Percentiles rank a stretch among this genome's conserved stretches.
Conservation (phyloP, 345 rosid genomes). For the Euphorbia peplus region DNA sequence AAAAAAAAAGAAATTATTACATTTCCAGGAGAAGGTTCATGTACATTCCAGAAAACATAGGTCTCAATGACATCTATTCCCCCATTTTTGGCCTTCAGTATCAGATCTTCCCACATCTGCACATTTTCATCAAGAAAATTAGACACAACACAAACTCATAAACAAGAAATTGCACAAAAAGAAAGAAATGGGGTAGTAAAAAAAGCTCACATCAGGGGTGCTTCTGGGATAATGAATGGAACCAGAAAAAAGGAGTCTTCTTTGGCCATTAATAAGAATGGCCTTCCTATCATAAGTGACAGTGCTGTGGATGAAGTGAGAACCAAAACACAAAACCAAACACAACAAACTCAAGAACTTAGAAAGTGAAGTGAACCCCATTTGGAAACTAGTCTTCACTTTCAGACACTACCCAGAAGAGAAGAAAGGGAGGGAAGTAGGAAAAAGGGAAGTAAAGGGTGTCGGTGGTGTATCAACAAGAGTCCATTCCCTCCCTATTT, state of each 20-base stretch:
- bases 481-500: not conserved
- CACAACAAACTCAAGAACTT: slow-evolving; percentile 40
- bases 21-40: slow-evolving; percentile 93
- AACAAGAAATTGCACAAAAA: too few species aligned
- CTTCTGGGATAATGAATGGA: slow-evolving; percentile 95
- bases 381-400: too few species aligned
- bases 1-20: slow-evolving; percentile 37
- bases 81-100: slow-evolving; percentile 95
- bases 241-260: slow-evolving; percentile 88
- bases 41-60: slow-evolving; percentile 98
- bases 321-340: slow-evolving; percentile 41
- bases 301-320: slow-evolving; percentile 47
- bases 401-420: not conserved
- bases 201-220: slow-evolving; percentile 64
- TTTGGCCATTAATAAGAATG: slow-evolving; percentile 74
- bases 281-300: slow-evolving; percentile 92
- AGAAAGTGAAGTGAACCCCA: slow-evolving; percentile 43
- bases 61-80: slow-evolving; percentile 96
- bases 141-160: slow-evolving; percentile 3
- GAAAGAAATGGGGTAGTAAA: not conserved
- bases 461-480: not conserved
- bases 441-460: not conserved
- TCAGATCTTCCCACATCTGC: slow-evolving; percentile 99
- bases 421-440: not conserved
- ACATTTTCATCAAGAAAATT: slow-evolving; percentile 4